Evolutionary conservation across 768 basidiomycete genomes (phyloP).

Genomic region (Boletus subcaerulescens): DNA sequence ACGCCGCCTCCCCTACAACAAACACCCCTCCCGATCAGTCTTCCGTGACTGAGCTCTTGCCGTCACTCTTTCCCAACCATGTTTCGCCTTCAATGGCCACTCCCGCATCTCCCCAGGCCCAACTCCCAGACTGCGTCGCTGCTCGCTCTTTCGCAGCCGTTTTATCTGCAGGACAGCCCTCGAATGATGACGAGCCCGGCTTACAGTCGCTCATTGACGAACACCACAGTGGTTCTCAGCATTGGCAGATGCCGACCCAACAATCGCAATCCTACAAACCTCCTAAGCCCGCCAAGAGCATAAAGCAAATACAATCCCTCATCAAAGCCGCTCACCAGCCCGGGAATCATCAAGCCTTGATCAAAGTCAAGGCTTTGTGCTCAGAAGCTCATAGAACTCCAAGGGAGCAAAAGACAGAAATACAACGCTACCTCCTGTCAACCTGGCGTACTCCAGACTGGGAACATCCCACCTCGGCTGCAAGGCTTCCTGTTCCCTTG

Average conservation of each 20-base stretch:
- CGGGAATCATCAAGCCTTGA: slow-evolving; percentile 39
- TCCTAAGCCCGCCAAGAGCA: slow-evolving; percentile 32
- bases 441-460: slow-evolving; percentile 46
- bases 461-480: slow-evolving; percentile 21
- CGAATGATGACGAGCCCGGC: slow-evolving; percentile 23
- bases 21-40: slow-evolving; percentile 4
- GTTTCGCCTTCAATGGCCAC: slow-evolving; percentile 26
- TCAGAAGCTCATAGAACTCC: slow-evolving; percentile 44
- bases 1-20: neutral
- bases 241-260: slow-evolving; percentile 25
- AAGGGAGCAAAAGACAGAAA: slow-evolving; percentile 42
- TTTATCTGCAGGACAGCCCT: slow-evolving; percentile 28
- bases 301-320: slow-evolving; percentile 42
- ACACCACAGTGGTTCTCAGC: slow-evolving; percentile 7
- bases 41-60: slow-evolving; percentile 13
- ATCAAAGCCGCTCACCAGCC: slow-evolving; percentile 44
- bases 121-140: slow-evolving; percentile 34
- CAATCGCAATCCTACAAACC: slow-evolving; percentile 10
- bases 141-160: slow-evolving; percentile 35
- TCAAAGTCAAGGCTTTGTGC: slow-evolving; percentile 44
- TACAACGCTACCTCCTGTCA: slow-evolving; percentile 40
- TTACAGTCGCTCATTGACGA: slow-evolving; percentile 26
- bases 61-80: slow-evolving; percentile 23
- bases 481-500: slow-evolving; percentile 22
- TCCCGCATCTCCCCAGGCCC: slow-evolving; percentile 33